Conservation (phyloP, 2,329 filamentous ascomycete species). For the Fusarium palustre region DNA sequence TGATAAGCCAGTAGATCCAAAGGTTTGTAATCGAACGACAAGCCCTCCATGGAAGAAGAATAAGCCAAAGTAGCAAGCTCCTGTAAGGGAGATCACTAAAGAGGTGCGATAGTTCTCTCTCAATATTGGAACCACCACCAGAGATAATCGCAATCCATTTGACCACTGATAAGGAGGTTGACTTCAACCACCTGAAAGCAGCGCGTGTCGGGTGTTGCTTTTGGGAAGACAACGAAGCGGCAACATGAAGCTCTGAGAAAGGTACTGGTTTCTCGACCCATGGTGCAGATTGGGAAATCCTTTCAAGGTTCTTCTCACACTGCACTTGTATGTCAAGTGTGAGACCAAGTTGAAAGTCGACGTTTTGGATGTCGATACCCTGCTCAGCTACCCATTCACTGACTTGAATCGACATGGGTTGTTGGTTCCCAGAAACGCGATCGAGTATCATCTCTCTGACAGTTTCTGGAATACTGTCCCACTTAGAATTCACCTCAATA, state of each 20-base stretch:
- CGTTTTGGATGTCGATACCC: neutral
- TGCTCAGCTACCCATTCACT: neutral
- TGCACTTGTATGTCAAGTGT: neutral
- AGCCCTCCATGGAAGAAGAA: neutral
- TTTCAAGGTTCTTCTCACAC: neutral
- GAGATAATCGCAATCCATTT: constrained; percentile 5
- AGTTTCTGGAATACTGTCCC: neutral
- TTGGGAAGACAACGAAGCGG: neutral
- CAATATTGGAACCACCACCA: neutral
- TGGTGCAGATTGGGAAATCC: neutral
- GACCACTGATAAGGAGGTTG: neutral
- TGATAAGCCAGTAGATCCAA: constrained; percentile 7
- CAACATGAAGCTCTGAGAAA: neutral
- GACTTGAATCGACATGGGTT: neutral
- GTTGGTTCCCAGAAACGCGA: neutral
- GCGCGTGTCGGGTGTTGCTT: neutral
- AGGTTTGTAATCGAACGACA: neutral
- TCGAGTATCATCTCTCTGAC: constrained; percentile 1
- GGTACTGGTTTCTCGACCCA: neutral
- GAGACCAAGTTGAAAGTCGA: neutral
- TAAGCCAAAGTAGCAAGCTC: neutral
- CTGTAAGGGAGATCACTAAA: neutral
- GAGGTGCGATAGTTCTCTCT: neutral
- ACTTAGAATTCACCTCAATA: neutral
- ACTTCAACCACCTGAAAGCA: neutral